Evolutionary conservation across 306 rosid genomes (phyloP).

Genomic region (Lablab purpureus): DNA sequence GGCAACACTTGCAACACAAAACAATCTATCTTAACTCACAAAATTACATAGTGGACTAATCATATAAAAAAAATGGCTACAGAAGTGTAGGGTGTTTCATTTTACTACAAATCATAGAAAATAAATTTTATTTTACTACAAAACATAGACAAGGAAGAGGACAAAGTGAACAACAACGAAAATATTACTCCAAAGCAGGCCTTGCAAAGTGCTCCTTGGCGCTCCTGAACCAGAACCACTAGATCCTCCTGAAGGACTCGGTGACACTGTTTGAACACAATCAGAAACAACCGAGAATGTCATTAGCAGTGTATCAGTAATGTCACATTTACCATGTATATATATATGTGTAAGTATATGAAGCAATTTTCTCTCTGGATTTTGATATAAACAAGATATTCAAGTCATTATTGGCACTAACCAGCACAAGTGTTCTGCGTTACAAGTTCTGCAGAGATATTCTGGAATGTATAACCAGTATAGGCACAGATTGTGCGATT

Average conservation of each 20-base stretch:
- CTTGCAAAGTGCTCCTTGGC: conserved; percentile 49
- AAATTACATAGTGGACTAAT: conserved; percentile 20
- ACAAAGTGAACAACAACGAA: conserved; percentile 52
- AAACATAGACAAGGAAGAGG: conserved; percentile 43
- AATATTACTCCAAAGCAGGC: conserved; percentile 55
- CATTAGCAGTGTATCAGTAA: background rate
- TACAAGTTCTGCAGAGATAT: conserved; percentile 51
- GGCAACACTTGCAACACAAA: conserved; percentile 4
- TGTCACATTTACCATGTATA: conserved; percentile 29
- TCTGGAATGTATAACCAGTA: conserved; percentile 56
- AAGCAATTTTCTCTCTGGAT: background rate
- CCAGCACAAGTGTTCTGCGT: conserved; percentile 66
- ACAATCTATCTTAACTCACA: conserved; percentile 30
- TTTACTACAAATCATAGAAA: conserved; percentile 13
- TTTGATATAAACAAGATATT: background rate
- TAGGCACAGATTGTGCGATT: conserved; percentile 63
- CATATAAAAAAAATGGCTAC: conserved; percentile 19
- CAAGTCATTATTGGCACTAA: conserved; percentile 39
- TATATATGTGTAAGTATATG: background rate
- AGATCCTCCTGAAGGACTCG: conserved; percentile 40
- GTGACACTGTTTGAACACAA: conserved; percentile 53
- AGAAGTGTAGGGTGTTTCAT: conserved; percentile 1
- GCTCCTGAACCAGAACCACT: conserved; percentile 40
- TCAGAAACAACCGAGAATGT: background rate
- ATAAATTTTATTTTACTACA: conserved; percentile 25